These are phyloP conservation scores for Rhizopus arrhizus DNA, from an alignment of 371 early-diverging fungal species.

Conservation along the genomic window DNA sequence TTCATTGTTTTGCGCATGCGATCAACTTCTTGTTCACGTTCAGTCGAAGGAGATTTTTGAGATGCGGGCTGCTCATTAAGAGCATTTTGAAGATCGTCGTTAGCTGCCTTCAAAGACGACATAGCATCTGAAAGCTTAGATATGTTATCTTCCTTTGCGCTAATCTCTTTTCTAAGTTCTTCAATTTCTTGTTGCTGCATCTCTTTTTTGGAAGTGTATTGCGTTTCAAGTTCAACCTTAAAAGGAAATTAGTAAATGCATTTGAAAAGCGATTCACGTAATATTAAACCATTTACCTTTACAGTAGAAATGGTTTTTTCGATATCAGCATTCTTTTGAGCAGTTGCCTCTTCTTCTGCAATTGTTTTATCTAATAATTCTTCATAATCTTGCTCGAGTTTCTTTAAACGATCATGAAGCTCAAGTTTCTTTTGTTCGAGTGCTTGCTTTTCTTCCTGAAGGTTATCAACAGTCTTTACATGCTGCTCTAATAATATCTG, in stretches of 20 bases:
- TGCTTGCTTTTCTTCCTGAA: constrained; percentile 63
- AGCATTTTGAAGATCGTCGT: constrained; percentile 24
- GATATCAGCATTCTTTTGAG: constrained; percentile 65
- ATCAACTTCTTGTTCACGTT: constrained; percentile 86
- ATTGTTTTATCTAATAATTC: constrained; percentile 92
- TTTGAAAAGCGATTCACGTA: not conserved
- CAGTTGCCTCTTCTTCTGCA: constrained; percentile 79
- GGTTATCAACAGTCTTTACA: constrained; percentile 67
- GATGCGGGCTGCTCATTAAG: constrained; percentile 37
- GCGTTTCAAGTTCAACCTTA: not conserved
- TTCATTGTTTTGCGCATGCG: constrained; percentile 89
- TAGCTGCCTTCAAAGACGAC: constrained; percentile 30
- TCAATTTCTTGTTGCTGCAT: constrained; percentile 81
- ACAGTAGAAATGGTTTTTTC: constrained; percentile 78
- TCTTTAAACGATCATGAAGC: constrained; percentile 71
- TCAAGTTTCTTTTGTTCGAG: constrained; percentile 70
- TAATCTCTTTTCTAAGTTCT: constrained; percentile 65
- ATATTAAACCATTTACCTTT: constrained; percentile 44
- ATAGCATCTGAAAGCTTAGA: constrained; percentile 62
- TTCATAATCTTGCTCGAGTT: constrained; percentile 87
- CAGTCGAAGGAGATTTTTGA: constrained; percentile 34
- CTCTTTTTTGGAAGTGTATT: constrained; percentile 41
- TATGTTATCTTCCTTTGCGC: constrained; percentile 74
- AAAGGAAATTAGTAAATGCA: constrained; percentile 4
- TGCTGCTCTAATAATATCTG: constrained; percentile 71